phyloP scores from a whole-genome alignment of 1,139 yeast genomes.

The Maudiozyma humilis region DNA sequence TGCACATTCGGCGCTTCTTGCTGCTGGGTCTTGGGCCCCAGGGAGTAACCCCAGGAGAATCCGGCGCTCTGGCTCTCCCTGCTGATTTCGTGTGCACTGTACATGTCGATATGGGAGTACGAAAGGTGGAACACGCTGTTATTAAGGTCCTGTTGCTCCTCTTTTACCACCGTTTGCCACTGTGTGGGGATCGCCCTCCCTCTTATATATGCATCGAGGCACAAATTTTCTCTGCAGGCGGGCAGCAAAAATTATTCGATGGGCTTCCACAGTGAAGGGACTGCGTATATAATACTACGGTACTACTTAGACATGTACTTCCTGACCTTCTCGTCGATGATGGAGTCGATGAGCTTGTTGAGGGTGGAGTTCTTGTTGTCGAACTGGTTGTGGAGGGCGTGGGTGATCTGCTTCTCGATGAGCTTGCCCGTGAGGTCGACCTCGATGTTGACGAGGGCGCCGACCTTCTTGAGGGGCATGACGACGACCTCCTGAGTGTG shows the following conservation, averaged over 20 bases:
- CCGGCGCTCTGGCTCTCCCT: conserved; percentile 12
- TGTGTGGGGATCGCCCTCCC: no score
- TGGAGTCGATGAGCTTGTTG: conserved; percentile 16
- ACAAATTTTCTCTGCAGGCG: no score
- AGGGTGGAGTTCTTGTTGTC: conserved; percentile 29
- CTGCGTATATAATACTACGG: no score
- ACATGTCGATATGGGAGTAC: not conserved
- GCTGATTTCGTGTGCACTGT: not conserved
- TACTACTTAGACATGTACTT: conserved; percentile 10
- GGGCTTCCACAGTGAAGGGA: no score
- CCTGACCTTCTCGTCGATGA: conserved; percentile 22
- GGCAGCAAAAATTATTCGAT: no score
- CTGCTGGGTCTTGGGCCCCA: not conserved
- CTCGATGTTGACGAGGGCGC: conserved; percentile 74
- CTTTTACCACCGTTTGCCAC: no score
- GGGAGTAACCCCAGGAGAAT: conserved; percentile 24
- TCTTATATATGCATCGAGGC: no score
- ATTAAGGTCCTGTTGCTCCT: no score
- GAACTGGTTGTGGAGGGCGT: conserved; percentile 49
- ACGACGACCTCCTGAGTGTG: conserved; percentile 83
- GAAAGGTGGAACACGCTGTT: no score
- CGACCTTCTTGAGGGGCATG: conserved; percentile 54
- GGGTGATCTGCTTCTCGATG: conserved; percentile 73
- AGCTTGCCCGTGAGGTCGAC: conserved; percentile 91
- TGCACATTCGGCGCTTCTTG: not conserved